Conservation (phyloP, 2,329 filamentous ascomycete species). For the Cercospora zeina region DNA sequence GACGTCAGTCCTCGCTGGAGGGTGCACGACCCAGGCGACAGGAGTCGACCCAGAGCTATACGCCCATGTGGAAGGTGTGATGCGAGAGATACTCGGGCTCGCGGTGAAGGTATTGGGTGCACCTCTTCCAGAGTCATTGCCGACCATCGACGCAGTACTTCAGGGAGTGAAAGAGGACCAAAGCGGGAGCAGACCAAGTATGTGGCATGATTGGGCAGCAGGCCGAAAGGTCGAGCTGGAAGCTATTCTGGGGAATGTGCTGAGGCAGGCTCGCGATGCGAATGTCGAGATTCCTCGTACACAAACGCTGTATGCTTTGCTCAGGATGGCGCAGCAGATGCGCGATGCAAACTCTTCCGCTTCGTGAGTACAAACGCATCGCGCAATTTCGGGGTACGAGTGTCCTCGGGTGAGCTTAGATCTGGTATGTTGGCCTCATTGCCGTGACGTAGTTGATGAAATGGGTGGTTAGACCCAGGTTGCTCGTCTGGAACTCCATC, state of each 20-base stretch:
- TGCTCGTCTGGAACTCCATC: not conserved
- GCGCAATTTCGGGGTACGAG: not conserved
- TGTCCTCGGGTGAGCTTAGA: no score
- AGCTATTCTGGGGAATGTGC: conserved; percentile 69
- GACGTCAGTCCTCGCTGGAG: conserved; percentile 65
- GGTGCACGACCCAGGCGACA: conserved; percentile 66
- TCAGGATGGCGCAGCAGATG: conserved; percentile 61
- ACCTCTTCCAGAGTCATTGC: conserved; percentile 60
- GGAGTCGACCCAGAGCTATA: conserved; percentile 62
- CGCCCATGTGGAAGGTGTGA: conserved; percentile 63
- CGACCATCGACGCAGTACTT: conserved; percentile 62
- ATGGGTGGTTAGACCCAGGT: not conserved
- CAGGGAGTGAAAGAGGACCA: conserved; percentile 63
- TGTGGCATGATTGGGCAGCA: conserved; percentile 69
- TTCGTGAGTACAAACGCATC: not conserved
- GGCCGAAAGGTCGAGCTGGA: conserved; percentile 67
- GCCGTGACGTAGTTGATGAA: not conserved
- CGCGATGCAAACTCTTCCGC: conserved; percentile 33
- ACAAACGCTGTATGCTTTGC: conserved; percentile 65
- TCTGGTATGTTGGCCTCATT: no score
- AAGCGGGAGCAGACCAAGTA: conserved; percentile 60
- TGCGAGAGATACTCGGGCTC: conserved; percentile 67
- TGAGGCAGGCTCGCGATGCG: conserved; percentile 61
- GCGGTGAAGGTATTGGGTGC: conserved; percentile 63
- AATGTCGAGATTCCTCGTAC: conserved; percentile 66